A percentile compares a stretch with the other conserved stretches of the same genome.
These are phyloP conservation scores for Dryas octopetala DNA, from an alignment of 306 rosid species.

Conservation along the genomic window DNA sequence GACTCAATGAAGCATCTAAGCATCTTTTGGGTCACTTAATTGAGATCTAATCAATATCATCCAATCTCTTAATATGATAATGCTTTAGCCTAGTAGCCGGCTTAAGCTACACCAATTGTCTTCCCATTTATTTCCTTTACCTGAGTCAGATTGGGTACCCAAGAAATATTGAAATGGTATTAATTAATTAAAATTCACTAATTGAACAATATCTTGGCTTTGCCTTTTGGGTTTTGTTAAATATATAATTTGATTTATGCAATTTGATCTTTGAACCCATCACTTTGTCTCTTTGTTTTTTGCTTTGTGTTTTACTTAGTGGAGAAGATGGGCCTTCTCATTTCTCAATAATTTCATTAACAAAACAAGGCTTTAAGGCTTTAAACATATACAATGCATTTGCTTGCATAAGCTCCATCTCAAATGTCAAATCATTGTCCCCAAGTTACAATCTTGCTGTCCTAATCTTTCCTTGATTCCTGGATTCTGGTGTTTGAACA, in stretches of 20 bases:
- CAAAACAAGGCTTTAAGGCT: neutral
- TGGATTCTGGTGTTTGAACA: slow-evolving; percentile 28
- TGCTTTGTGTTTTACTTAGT: slow-evolving; percentile 56
- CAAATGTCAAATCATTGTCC: slow-evolving; percentile 36
- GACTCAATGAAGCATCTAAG: slow-evolving; percentile 20
- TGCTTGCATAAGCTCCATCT: slow-evolving; percentile 22
- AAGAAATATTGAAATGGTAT: neutral
- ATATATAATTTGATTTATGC: slow-evolving; percentile 13
- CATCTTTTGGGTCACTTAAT: slow-evolving; percentile 10
- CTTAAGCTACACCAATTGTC: neutral
- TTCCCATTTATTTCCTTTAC: neutral
- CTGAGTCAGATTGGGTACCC: slow-evolving; percentile 6
- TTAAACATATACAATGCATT: slow-evolving; percentile 10
- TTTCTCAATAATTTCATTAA: slow-evolving; percentile 30
- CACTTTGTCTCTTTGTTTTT: slow-evolving; percentile 37
- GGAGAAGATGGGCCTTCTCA: slow-evolving; percentile 37
- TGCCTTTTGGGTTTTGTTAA: slow-evolving; percentile 22
- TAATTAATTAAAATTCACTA: slow-evolving; percentile 18
- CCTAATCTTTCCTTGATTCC: slow-evolving; percentile 35
- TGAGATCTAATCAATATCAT: neutral
- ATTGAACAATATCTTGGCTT: slow-evolving; percentile 36
- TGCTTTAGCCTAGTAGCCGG: slow-evolving; percentile 8
- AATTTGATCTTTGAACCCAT: slow-evolving; percentile 23
- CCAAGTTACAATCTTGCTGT: slow-evolving; percentile 24
- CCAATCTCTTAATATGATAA: neutral